Base-by-base conservation (phyloP, 2,329 filamentous ascomycete genomes). In the Pseudocercospora fijiensis region DNA sequence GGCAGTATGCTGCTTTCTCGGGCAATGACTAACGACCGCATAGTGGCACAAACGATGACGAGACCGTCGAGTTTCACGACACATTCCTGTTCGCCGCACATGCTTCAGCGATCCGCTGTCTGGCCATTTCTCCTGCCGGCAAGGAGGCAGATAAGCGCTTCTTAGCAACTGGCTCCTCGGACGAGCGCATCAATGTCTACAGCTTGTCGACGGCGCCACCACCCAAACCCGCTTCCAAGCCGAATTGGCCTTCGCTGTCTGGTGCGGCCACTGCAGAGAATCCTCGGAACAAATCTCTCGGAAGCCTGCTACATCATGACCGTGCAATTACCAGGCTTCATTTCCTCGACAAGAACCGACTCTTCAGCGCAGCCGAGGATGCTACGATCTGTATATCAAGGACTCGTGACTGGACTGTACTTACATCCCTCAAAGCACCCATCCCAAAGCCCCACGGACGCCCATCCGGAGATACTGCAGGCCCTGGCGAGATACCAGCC, bases 81-180 rank as follows among this genome's bases (percentile, higher is more conserved):
- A 94, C 91, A 0, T 99, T 99, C 77, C 85, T 99, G 62, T 97
- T 99, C 85, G 91, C 93, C 74, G 93, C 95, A 13, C 95, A 99
- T 79, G 85, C 87, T 62, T 96, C 93, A 11, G 89, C 95, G 4
- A 91, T 99, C 75, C 90, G 92, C 72, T 96, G 91, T 75, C 84
- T 99, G 33, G 92, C 93, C 24, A 79, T 97, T 65, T 97, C 94
- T 8, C 83, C 90, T 0, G 83, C 90, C 0, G 68, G 71, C 24
- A 70, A 71, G 45, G 73, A 77, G 33, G 86, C 83, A 68, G 88
- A 89, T 77, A 96, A 95, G 76, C 85, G 96, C 57, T 88, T 95
- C 70, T 86, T 99, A 56, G 95, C 95, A 11, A 96, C 90, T 9
- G 95, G 95, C 70, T 90, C 90, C 77, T 96, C 91, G 24, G 95